These are phyloP conservation scores for Ceriops tagal DNA, from an alignment of 345 rosid genomes.

Conservation along the genomic window DNA sequence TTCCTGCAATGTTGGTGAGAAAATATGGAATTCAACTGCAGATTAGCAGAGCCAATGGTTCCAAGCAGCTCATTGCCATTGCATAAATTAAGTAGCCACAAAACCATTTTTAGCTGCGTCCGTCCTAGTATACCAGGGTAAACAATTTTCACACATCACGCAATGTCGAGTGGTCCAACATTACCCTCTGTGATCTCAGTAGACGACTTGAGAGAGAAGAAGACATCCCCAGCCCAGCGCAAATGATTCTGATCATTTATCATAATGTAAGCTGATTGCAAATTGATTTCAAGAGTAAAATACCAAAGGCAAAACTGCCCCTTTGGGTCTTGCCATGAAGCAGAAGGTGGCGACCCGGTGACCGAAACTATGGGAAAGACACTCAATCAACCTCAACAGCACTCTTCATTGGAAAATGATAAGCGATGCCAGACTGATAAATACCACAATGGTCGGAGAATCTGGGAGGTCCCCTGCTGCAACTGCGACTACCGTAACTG, in stretches of 20 bases:
- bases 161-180: neutral
- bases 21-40: neutral
- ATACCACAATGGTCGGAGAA: constrained; percentile 85
- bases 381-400: neutral
- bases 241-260: constrained; percentile 9
- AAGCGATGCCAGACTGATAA: neutral
- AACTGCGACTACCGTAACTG: constrained; percentile 58
- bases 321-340: constrained; percentile 99
- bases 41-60: too few species aligned
- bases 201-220: constrained; percentile 78
- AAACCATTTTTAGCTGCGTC: too few species aligned
- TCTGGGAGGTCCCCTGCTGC: constrained; percentile 77
- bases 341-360: constrained; percentile 86
- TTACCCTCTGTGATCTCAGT: constrained; percentile 79
- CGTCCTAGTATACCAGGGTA: too few species aligned
- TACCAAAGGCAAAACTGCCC: constrained; percentile 21
- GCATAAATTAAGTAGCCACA: too few species aligned
- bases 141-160: too few species aligned
- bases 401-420: neutral
- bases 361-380: constrained; percentile 54
- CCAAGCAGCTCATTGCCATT: too few species aligned
- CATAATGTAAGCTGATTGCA: neutral
- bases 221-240: constrained; percentile 94
- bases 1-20: constrained; percentile 45
- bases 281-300: neutral